phyloP scores from a whole-genome alignment of 1,139 yeast species.

The Yamadazyma taylorii region DNA sequence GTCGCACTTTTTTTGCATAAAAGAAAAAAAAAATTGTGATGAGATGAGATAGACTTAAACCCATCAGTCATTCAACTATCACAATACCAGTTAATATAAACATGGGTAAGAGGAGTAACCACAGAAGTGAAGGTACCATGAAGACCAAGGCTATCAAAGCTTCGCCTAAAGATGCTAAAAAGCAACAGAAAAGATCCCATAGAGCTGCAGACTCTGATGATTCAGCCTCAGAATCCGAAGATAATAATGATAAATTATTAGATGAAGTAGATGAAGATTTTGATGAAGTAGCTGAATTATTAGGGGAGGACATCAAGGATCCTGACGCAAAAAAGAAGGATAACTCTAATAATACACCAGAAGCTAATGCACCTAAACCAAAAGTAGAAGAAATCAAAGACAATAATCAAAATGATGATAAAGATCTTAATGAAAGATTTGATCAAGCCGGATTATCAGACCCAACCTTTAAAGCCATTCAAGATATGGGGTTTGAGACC shows the following conservation, averaged over 20 bases:
- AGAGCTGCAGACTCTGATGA: slow-evolving; percentile 19
- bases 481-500: slow-evolving; percentile 80
- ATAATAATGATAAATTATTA: slow-evolving; percentile 44
- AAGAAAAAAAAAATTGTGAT: slow-evolving; percentile 17
- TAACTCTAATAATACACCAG: slow-evolving; percentile 19
- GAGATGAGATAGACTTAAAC: slow-evolving; percentile 30
- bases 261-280: slow-evolving; percentile 53
- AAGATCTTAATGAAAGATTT: slow-evolving; percentile 37
- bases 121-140: slow-evolving; percentile 7
- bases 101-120: slow-evolving; percentile 15
- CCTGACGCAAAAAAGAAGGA: slow-evolving; percentile 32
- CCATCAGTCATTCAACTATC: slow-evolving; percentile 4
- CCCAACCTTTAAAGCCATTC: slow-evolving; percentile 77
- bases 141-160: slow-evolving; percentile 11
- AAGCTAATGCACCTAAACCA: slow-evolving; percentile 26
- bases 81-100: slow-evolving; percentile 5
- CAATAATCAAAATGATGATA: slow-evolving; percentile 26
- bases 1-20: not conserved
- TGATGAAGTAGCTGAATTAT: slow-evolving; percentile 54
- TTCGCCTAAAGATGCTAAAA: too few relatives aligned
- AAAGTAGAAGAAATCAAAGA: slow-evolving; percentile 33
- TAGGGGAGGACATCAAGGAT: slow-evolving; percentile 46
- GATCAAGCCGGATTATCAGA: slow-evolving; percentile 63
- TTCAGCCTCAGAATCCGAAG: too few relatives aligned
- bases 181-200: slow-evolving; percentile 18